Evolutionary conservation across 768 basidiomycete genomes (phyloP), one percentile per base, ranked within the genome.

Genomic region (Phallus indusiatus): DNA sequence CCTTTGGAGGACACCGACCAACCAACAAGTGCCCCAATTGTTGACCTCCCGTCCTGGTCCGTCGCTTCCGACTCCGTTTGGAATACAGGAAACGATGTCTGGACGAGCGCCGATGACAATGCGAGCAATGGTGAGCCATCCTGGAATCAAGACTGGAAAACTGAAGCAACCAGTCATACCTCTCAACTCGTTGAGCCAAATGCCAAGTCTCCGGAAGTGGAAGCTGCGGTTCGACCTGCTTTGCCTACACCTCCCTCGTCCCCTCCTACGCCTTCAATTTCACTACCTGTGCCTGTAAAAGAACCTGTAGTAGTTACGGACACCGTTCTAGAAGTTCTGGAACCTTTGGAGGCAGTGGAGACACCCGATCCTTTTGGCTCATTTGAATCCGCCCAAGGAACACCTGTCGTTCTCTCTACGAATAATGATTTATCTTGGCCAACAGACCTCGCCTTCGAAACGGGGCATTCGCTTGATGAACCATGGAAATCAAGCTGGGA

Each of bases 291-390:
- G 20, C 21, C 28, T 35, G 18, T 20, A 18, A 18, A 28, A 28
- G 28, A 28, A 2, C 7, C 28, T 2, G 7, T 3, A 28, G 28
- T 28, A 3, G 28, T 36, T 51, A 28, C 24, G 8, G 22, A n/a
- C 10, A 24, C 12, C 2, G 57, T 50, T 17, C 11, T 36, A 20
- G 21, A 54, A 36, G 57, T 50, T 17, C 11, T 36, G 12, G 21
- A 54, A 36, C 9, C 18, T 16, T 20, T 20, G 18, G 35, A 36
- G 24, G 35, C 49, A 35, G 18, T 51, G 28, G 24, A 67, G 8
- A 83, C 77, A 64, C 75, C 76, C n/a, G 83, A 83, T 66, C 75
- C 70, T 2, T 83, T 83, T 64, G 81, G 83, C 17, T 76, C 79
- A 2, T 86, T 86, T 61, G 81, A 83, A 66, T 74, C 78, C 12